phyloP scores from a whole-genome alignment of 2,329 filamentous ascomycete genomes.

The Biscogniauxia mediterranea region DNA sequence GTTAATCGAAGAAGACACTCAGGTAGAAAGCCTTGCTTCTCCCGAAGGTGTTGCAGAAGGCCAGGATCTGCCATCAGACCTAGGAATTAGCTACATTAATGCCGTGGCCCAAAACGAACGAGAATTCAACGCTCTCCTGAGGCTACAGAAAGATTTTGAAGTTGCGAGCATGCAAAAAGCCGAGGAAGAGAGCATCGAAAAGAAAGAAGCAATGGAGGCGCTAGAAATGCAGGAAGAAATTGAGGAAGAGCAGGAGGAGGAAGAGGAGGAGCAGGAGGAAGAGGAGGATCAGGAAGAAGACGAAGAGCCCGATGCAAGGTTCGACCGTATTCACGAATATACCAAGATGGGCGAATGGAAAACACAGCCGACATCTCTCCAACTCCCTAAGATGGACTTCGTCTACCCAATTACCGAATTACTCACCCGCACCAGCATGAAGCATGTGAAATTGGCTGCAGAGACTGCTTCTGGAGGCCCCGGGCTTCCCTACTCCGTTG shows the following conservation, averaged over 20 bases:
- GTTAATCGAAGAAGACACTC: conserved; percentile 15
- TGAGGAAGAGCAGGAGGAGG: conserved; percentile 26
- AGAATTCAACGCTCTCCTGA: conserved; percentile 54
- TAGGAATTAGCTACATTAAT: conserved; percentile 43
- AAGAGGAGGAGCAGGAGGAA: conserved; percentile 33
- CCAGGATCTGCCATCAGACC: conserved; percentile 32
- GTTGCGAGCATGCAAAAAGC: conserved; percentile 35
- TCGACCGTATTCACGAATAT: conserved; percentile 66
- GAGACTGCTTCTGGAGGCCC: conserved; percentile 73
- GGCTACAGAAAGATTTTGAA: conserved; percentile 58
- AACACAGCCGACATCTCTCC: conserved; percentile 70
- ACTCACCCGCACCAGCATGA: conserved; percentile 65
- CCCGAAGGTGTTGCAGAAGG: conserved; percentile 12
- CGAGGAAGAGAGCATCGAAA: conserved; percentile 32
- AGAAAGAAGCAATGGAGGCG: conserved; percentile 15
- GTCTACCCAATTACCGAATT: conserved; percentile 68
- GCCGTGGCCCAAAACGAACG: conserved; percentile 52
- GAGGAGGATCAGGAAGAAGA: conserved; percentile 38
- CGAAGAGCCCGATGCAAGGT: conserved; percentile 31
- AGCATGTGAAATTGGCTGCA: conserved; percentile 72
- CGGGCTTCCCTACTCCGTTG: conserved; percentile 73
- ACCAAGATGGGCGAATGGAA: conserved; percentile 73
- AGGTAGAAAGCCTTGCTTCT: conserved; percentile 26
- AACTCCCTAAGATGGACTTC: conserved; percentile 69
- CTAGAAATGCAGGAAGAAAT: conserved; percentile 35